Conservation (phyloP, 2,329 filamentous ascomycete species). For the Drechslera avenae region DNA sequence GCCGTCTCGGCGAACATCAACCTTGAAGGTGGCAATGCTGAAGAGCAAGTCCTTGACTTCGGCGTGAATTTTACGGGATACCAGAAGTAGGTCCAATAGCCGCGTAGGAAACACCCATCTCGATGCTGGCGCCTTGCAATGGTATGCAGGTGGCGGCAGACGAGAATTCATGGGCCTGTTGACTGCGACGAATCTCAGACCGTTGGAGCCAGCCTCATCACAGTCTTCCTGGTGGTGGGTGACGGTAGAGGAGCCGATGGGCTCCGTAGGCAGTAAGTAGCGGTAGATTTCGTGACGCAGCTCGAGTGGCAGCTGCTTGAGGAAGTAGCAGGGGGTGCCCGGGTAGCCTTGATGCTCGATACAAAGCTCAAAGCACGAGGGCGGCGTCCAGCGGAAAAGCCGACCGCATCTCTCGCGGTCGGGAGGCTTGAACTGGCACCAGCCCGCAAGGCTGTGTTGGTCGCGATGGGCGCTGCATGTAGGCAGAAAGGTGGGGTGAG, state of each 20-base stretch:
- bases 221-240: slow-evolving; percentile 5
- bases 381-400: slow-evolving; percentile 34
- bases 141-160: not conserved
- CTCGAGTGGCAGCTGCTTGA: slow-evolving; percentile 39
- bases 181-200: not conserved
- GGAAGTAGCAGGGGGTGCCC: slow-evolving; percentile 38
- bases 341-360: slow-evolving; percentile 32
- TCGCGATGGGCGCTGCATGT: slow-evolving; percentile 39
- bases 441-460: slow-evolving; percentile 33
- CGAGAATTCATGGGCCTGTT: not conserved
- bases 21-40: slow-evolving; percentile 34
- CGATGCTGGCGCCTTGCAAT: not conserved
- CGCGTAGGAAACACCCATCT: slow-evolving; percentile 24
- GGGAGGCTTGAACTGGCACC: slow-evolving; percentile 28
- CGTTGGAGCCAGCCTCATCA: not conserved
- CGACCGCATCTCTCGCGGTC: slow-evolving; percentile 32
- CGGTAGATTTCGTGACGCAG: slow-evolving; percentile 39
- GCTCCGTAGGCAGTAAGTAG: slow-evolving; percentile 35
- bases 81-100: slow-evolving; percentile 27
- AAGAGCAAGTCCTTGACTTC: slow-evolving; percentile 41
- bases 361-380: slow-evolving; percentile 37
- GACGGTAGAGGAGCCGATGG: slow-evolving; percentile 34
- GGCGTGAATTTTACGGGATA: slow-evolving; percentile 33
- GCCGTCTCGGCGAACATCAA: slow-evolving; percentile 41
- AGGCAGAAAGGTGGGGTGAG: slow-evolving; percentile 34